Conservation (phyloP, 345 rosid species). For the Noccaea caerulescens region DNA sequence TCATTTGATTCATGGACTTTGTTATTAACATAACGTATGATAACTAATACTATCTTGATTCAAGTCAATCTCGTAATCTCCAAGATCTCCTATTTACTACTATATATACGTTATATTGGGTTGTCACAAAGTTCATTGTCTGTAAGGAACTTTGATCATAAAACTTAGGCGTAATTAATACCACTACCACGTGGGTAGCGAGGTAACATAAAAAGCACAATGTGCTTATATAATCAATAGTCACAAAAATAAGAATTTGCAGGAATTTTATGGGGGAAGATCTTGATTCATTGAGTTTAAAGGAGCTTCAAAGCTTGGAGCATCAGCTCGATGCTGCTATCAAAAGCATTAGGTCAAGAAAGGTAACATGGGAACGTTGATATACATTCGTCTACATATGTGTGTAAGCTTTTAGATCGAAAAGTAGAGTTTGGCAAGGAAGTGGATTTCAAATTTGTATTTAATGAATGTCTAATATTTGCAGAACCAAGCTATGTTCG, state of each 20-base stretch:
- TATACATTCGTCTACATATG: conserved; percentile 1
- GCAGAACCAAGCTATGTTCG: conserved; percentile 84
- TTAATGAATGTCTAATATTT: background rate
- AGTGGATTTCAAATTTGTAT: background rate
- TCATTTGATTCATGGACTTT: conserved; percentile 1
- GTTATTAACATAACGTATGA: conserved; percentile 6
- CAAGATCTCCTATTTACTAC: background rate
- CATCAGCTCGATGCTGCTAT: conserved; percentile 77
- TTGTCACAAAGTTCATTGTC: background rate
- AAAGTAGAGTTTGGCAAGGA: background rate
- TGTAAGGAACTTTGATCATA: conserved; percentile 1
- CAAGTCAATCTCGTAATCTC: background rate
- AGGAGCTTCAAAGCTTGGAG: conserved; percentile 83
- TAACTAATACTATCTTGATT: background rate
- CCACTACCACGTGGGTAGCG: background rate
- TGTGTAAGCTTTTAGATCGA: background rate
- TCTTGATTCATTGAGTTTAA: conserved; percentile 66
- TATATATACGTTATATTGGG: background rate
- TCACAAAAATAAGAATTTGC: conserved; percentile 6
- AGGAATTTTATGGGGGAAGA: conserved; percentile 96
- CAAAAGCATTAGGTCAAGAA: conserved; percentile 71
- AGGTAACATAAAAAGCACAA: conserved; percentile 8
- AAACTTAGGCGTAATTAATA: conserved; percentile 7
- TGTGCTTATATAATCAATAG: background rate
- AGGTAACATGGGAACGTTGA: conserved; percentile 48